These are phyloP conservation scores for Saccharomycopsis sp. DNA, from an alignment of 805 yeast species.

Conservation along the genomic window DNA sequence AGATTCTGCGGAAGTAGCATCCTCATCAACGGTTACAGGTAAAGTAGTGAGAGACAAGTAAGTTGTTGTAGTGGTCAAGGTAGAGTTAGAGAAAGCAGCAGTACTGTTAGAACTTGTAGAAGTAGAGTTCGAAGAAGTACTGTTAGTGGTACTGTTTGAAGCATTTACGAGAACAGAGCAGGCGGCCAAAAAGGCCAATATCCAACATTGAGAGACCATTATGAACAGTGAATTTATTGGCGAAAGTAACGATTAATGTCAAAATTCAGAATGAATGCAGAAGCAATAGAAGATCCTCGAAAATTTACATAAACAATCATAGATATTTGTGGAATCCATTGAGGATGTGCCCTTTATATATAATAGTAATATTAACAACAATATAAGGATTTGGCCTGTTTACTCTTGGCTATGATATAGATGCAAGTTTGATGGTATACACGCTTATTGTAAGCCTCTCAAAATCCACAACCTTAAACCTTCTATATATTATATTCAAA, in stretches of 20 bases:
- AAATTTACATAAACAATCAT: not conserved
- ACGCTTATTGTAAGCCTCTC: not conserved
- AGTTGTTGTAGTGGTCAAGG: not conserved
- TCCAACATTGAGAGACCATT: not conserved
- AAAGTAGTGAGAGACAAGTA: not conserved
- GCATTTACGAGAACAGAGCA: not conserved
- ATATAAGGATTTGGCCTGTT: not conserved
- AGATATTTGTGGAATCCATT: not conserved
- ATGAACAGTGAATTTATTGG: not conserved
- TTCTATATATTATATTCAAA: too few relatives aligned
- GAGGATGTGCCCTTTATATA: not conserved
- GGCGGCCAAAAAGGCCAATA: not conserved
- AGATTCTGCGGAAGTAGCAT: not conserved
- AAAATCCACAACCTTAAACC: not conserved
- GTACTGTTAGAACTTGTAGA: conserved; percentile 8
- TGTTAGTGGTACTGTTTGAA: not conserved
- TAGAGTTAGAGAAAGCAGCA: not conserved
- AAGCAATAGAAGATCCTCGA: not conserved
- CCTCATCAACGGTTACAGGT: not conserved
- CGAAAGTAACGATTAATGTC: not conserved
- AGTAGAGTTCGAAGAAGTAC: conserved; percentile 6
- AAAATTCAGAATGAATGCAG: not conserved
- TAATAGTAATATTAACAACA: not conserved
- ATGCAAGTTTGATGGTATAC: not conserved
- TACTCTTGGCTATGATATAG: too few relatives aligned